Evolutionary conservation across 257 asterid genomes (phyloP).

Genomic region (Solanum rostratum): DNA sequence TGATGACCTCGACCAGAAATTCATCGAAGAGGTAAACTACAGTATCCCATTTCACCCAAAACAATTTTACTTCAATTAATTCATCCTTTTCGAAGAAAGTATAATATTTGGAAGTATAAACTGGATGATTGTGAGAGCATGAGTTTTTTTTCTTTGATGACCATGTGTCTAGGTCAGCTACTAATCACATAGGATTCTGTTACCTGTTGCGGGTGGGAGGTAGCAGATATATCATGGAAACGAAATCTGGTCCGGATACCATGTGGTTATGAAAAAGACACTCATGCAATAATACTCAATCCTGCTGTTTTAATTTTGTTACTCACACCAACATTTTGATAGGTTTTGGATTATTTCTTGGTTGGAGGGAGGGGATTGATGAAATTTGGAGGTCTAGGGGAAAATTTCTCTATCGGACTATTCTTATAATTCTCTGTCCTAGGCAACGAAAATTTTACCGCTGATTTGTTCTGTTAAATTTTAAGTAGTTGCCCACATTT

Average conservation of each 20-base stretch:
- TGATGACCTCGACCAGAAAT: slow-evolving; percentile 62
- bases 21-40: slow-evolving; percentile 50
- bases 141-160: too few species aligned
- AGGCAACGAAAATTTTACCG: background rate
- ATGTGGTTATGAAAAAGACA: too few species aligned
- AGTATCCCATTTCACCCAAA: background rate
- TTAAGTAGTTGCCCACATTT: background rate
- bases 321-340: background rate
- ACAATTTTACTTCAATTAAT: too few species aligned
- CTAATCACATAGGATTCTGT: too few species aligned
- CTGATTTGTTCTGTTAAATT: background rate
- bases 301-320: background rate
- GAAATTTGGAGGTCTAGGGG: background rate
- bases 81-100: too few species aligned
- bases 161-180: too few species aligned
- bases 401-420: background rate
- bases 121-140: too few species aligned
- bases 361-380: background rate
- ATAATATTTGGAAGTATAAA: too few species aligned
- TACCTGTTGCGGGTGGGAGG: too few species aligned
- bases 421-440: background rate
- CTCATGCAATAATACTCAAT: too few species aligned
- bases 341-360: background rate
- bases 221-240: too few species aligned
- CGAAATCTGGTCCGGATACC: too few species aligned